phyloP scores from a whole-genome alignment of 75 land plant species.

The Cupressus sempervirens region DNA sequence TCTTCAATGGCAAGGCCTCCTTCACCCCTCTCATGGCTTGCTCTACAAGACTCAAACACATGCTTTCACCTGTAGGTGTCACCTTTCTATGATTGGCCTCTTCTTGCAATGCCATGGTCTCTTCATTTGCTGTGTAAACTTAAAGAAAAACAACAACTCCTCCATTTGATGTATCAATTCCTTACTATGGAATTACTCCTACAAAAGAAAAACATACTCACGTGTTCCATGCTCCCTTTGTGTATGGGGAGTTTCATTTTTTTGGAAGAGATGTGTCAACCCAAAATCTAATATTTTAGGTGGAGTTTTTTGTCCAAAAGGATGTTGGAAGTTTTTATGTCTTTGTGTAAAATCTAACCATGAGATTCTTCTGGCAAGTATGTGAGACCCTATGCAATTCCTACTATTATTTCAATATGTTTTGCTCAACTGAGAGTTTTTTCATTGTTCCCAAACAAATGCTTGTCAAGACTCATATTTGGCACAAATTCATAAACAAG shows the following conservation, averaged over 20 bases:
- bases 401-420: conserved; percentile 26
- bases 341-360: conserved; percentile 32
- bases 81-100: too few species aligned
- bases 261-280: conserved; percentile 19
- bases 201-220: too few species aligned
- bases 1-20: too few species aligned
- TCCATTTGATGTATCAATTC: too few species aligned
- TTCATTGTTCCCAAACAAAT: background rate
- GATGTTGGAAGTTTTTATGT: conserved; percentile 42
- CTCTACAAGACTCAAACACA: too few species aligned
- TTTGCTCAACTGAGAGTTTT: conserved; percentile 16
- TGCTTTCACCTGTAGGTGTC: too few species aligned
- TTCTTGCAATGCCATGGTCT: too few species aligned
- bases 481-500: conserved; percentile 10
- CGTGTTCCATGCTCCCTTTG: conserved; percentile 14
- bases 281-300: conserved; percentile 31
- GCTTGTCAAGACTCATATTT: background rate
- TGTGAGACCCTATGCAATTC: conserved; percentile 32
- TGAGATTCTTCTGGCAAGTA: conserved; percentile 34
- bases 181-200: too few species aligned
- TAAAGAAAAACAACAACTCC: too few species aligned
- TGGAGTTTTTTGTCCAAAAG: conserved; percentile 26
- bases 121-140: too few species aligned
- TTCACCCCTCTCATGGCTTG: too few species aligned
- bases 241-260: conserved; percentile 8